These are phyloP conservation scores for Cokeromyces recurvatus DNA, from an alignment of 371 early-diverging fungal genomes.

Conservation along the genomic window DNA sequence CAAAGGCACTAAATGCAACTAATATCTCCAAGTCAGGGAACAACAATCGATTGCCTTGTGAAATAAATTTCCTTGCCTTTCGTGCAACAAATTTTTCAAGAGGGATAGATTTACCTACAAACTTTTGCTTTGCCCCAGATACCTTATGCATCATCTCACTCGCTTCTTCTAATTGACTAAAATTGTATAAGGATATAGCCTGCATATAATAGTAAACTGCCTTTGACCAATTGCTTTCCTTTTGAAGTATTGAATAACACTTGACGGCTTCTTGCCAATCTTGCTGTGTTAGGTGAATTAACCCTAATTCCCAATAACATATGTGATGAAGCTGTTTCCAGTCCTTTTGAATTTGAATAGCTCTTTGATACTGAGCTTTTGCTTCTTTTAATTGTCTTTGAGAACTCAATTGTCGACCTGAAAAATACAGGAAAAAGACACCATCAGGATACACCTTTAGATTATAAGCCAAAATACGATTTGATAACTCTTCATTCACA, in stretches of 20 bases:
- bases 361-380: conserved; percentile 39
- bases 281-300: conserved; percentile 43
- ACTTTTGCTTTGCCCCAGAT: conserved; percentile 54
- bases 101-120: conserved; percentile 78
- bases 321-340: conserved; percentile 77
- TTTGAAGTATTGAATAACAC: conserved; percentile 49
- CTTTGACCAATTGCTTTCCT: conserved; percentile 77
- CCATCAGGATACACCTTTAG: conserved; percentile 52
- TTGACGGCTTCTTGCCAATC: conserved; percentile 50
- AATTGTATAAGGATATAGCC: conserved; percentile 49
- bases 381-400: conserved; percentile 47
- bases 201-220: conserved; percentile 67
- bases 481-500: conserved; percentile 44
- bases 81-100: conserved; percentile 77
- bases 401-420: conserved; percentile 51
- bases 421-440: conserved; percentile 66
- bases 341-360: conserved; percentile 51
- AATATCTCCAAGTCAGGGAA: conserved; percentile 70
- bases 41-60: conserved; percentile 54
- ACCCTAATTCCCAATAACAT: conserved; percentile 72
- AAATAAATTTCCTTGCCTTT: conserved; percentile 64
- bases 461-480: conserved; percentile 37
- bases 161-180: conserved; percentile 6
- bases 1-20: conserved; percentile 60
- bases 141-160: conserved; percentile 55